Conservation (phyloP, 2,329 filamentous ascomycete genomes). For the Simplicillium sp. region DNA sequence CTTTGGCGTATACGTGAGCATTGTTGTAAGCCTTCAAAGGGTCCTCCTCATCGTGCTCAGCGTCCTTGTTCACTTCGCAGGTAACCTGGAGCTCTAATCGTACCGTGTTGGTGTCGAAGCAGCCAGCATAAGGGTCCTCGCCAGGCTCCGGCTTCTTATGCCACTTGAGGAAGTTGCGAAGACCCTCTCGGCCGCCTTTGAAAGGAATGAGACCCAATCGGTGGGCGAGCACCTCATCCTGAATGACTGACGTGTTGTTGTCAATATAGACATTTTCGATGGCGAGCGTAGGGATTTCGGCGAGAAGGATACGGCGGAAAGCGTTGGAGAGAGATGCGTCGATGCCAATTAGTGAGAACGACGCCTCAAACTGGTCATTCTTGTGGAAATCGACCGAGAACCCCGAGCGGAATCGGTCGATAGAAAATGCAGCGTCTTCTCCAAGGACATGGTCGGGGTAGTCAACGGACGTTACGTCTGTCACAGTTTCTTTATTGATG, state of each 20-base stretch:
- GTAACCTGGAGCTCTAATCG: conserved; percentile 66
- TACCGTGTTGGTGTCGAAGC: conserved; percentile 79
- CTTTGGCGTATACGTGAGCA: conserved; percentile 70
- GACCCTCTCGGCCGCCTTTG: conserved; percentile 64
- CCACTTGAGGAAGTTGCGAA: conserved; percentile 73
- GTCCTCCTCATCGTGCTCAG: conserved; percentile 64
- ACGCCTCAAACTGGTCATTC: conserved; percentile 65
- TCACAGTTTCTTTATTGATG: conserved; percentile 84
- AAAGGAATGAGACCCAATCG: conserved; percentile 86
- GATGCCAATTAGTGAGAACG: conserved; percentile 85
- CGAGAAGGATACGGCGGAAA: conserved; percentile 89
- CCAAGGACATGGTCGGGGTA: conserved; percentile 86
- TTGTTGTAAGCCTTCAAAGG: conserved; percentile 78
- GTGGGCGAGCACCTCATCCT: conserved; percentile 92
- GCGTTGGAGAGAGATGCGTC: conserved; percentile 94
- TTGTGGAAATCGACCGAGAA: conserved; percentile 77
- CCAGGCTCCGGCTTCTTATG: conserved; percentile 60
- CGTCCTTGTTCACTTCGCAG: conserved; percentile 71
- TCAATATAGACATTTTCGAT: conserved; percentile 89
- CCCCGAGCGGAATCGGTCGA: conserved; percentile 60
- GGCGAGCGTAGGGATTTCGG: conserved; percentile 88
- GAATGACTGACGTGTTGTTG: conserved; percentile 96
- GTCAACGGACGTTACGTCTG: conserved; percentile 80
- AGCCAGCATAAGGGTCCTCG: conserved; percentile 49
- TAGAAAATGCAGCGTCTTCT: conserved; percentile 75